These are phyloP conservation scores for Leucocoprinus leucothites DNA, from an alignment of 768 basidiomycete genomes.

Conservation along the genomic window DNA sequence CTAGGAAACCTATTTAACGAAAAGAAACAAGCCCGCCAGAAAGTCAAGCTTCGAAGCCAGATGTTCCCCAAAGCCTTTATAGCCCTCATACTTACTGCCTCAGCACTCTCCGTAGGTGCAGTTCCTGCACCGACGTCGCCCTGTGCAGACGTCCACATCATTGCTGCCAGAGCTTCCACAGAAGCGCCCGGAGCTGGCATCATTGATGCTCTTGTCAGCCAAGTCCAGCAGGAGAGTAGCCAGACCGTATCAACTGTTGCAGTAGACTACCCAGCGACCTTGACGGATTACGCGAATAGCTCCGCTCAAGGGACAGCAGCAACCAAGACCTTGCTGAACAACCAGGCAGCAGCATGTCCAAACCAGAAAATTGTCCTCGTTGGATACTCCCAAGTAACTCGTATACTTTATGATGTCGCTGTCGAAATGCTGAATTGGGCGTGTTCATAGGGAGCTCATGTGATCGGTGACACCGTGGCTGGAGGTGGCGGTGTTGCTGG, in stretches of 20 bases:
- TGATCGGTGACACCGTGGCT: constrained; percentile 25
- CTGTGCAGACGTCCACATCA: constrained; percentile 26
- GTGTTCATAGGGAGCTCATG: constrained; percentile 23
- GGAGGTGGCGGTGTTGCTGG: constrained; percentile 20
- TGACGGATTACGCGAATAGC: constrained; percentile 24
- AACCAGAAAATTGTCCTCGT: constrained; percentile 29
- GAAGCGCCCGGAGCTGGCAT: constrained; percentile 24
- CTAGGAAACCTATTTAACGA: not conserved
- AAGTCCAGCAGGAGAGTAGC: constrained; percentile 22
- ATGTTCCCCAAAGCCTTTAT: constrained; percentile 11
- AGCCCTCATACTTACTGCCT: constrained; percentile 6
- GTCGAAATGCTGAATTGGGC: not conserved
- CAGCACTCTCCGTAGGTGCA: constrained; percentile 9
- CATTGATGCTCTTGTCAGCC: constrained; percentile 23
- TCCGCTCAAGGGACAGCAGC: constrained; percentile 24
- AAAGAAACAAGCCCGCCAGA: not conserved
- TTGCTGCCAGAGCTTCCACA: constrained; percentile 24
- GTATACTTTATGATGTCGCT: not conserved
- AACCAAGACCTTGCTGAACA: constrained; percentile 22
- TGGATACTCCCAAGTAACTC: constrained; percentile 24
- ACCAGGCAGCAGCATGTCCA: constrained; percentile 24
- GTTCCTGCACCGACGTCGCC: constrained; percentile 21
- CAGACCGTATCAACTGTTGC: constrained; percentile 25
- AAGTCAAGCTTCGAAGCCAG: not conserved
- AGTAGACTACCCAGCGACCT: constrained; percentile 26